These are phyloP conservation scores for Nitzschia sp. DNA, from an alignment of 108 stramenopile genomes.

Conservation along the genomic window DNA sequence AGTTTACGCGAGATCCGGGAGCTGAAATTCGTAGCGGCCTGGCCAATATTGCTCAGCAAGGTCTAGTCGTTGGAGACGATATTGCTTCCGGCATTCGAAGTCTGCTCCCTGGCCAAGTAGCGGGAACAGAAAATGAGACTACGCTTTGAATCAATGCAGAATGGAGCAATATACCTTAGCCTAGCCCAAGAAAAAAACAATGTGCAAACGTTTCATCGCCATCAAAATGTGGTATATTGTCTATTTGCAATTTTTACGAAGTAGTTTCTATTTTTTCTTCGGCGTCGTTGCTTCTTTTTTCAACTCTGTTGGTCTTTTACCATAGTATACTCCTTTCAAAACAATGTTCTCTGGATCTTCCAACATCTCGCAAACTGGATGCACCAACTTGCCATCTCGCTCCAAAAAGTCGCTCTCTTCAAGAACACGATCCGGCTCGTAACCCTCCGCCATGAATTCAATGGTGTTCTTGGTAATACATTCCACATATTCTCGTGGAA, in stretches of 20 bases:
- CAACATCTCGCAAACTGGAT: neutral
- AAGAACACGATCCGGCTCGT: neutral
- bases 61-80: slow-evolving; percentile 4
- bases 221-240: neutral
- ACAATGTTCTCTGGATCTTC: neutral
- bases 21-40: neutral
- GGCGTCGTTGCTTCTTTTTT: neutral
- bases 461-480: neutral
- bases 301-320: neutral
- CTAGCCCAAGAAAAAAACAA: too few species aligned
- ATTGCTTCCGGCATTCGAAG: slow-evolving; percentile 5
- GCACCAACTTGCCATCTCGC: neutral
- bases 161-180: too few species aligned
- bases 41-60: neutral
- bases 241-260: neutral
- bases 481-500: neutral
- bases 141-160: too few species aligned
- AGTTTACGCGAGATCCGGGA: too few species aligned
- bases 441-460: slow-evolving; percentile 3
- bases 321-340: neutral
- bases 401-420: slow-evolving; percentile 1
- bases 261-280: neutral
- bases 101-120: slow-evolving; percentile 3
- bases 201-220: too few species aligned
- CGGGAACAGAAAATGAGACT: neutral